Evolutionary conservation across 202 grass and related monocot species (phyloP).

Genomic region (Panicum virgatum): DNA sequence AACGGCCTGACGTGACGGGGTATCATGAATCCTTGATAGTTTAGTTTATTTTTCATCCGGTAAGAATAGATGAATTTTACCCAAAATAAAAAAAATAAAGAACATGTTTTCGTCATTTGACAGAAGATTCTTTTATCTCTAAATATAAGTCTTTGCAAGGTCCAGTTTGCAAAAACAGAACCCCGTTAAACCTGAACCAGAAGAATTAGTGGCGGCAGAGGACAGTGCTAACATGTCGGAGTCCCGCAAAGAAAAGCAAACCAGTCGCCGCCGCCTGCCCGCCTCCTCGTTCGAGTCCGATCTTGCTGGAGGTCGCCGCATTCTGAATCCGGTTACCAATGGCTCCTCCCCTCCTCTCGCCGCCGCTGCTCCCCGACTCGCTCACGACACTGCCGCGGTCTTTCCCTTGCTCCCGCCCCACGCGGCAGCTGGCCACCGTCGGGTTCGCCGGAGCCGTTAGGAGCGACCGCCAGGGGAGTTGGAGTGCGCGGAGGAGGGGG

Average conservation of each 20-base stretch:
- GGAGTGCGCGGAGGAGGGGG: constrained; percentile 19
- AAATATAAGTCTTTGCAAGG: neutral
- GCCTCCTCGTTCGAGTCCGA: neutral
- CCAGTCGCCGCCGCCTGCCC: constrained; percentile 19
- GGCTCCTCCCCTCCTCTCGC: constrained; percentile 38
- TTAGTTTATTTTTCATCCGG: too few relatives aligned
- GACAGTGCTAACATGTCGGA: neutral
- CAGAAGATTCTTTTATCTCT: too few relatives aligned
- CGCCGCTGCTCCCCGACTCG: constrained; percentile 40
- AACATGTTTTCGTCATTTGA: neutral
- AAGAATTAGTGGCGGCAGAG: constrained; percentile 40
- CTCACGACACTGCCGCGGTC: constrained; percentile 23
- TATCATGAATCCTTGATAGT: too few relatives aligned
- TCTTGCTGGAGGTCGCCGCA: constrained; percentile 2
- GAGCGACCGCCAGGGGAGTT: neutral
- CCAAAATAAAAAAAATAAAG: neutral
- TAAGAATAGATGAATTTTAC: neutral
- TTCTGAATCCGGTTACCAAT: neutral
- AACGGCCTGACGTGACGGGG: too few relatives aligned
- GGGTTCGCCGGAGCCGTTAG: constrained; percentile 2
- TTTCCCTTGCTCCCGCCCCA: constrained; percentile 23
- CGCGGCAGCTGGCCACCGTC: neutral
- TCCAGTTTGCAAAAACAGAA: neutral
- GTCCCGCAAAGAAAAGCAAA: constrained; percentile 11
- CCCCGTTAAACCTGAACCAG: constrained; percentile 19